Evolutionary conservation across 2,329 filamentous ascomycete genomes (phyloP).

Genomic region (Penicillium sp.): DNA sequence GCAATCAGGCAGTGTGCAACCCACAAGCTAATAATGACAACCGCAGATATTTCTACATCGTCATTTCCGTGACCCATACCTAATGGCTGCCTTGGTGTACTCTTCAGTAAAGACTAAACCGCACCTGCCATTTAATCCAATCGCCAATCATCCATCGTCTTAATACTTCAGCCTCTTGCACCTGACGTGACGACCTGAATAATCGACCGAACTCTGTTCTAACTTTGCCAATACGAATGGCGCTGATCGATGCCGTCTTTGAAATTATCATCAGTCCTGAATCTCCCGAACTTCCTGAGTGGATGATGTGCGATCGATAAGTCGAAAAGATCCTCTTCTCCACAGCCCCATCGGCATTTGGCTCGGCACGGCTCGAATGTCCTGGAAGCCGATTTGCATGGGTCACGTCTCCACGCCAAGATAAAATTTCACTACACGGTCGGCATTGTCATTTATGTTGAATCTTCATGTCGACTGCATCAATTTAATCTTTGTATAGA

Average conservation of each 20-base stretch:
- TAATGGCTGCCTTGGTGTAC: too few species aligned
- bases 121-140: too few species aligned
- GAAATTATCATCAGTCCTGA: neutral
- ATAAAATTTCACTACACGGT: neutral
- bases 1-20: neutral
- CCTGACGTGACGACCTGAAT: neutral
- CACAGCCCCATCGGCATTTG: conserved; percentile 21
- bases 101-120: too few species aligned
- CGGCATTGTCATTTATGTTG: neutral
- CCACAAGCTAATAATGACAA: neutral
- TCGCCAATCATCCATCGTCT: too few species aligned
- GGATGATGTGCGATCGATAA: neutral
- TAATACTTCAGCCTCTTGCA: neutral
- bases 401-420: conserved; percentile 1
- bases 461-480: neutral
- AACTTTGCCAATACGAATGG: neutral
- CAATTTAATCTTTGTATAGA: neutral
- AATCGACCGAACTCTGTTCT: neutral
- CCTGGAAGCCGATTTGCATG: conserved; percentile 27
- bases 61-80: too few species aligned
- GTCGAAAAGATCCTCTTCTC: neutral
- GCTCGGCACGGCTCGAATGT: conserved; percentile 21
- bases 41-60: neutral
- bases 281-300: neutral
- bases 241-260: neutral